Base-by-base conservation (phyloP, 2,329 filamentous ascomycete genomes). In the Aspergillus costaricaensis region DNA sequence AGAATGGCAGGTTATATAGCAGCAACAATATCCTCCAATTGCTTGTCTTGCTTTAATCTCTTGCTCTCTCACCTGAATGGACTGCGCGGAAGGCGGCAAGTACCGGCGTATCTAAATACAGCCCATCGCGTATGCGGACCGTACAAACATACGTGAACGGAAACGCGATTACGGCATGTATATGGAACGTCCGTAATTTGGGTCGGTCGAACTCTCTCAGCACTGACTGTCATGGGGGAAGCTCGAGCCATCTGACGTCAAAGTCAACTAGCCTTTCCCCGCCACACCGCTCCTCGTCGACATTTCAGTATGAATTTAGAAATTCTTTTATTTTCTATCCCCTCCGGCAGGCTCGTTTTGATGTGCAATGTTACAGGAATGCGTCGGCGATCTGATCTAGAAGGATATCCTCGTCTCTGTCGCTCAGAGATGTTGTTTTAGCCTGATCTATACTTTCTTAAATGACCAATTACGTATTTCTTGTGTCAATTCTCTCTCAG, bases 181-280 rank as follows among this genome's bases (percentile, higher is more conserved):
- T 23, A 25, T 49, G 23, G 44, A 23, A 49, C 44, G 44, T 14
- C 14, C 23, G 44, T 49, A 30, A 25, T 15, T 49, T 25, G 23
- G 44, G 23, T 25, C 21, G 19, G 23, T 25, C 14, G 19, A 25
- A 49, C 44, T 49, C 21, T 15, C 23, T 25, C 44, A 30, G 21
- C 21, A 49, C 44, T 49, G 44, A 49, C 47, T 50, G 47, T 30
- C 47, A 50, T 50, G 47, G 47, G 41, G 9, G 39, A 58, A 66
- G 59, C 60, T 51, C 51, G 54, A 56, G 56, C 62, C 65, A 61
- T 44, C 55, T 68, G 66, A 68, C 65, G 65, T 68, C 66, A 68
- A 58, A 9, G 8, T 30, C 21, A 57, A 41, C 41, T 49, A n/a
- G 27, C 49, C 15, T 36, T 36, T 44, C 39, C 41, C 55, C 55